phyloP scores from a whole-genome alignment of 1,139 yeast species.

The Kurtzmaniella quercitrusa region DNA sequence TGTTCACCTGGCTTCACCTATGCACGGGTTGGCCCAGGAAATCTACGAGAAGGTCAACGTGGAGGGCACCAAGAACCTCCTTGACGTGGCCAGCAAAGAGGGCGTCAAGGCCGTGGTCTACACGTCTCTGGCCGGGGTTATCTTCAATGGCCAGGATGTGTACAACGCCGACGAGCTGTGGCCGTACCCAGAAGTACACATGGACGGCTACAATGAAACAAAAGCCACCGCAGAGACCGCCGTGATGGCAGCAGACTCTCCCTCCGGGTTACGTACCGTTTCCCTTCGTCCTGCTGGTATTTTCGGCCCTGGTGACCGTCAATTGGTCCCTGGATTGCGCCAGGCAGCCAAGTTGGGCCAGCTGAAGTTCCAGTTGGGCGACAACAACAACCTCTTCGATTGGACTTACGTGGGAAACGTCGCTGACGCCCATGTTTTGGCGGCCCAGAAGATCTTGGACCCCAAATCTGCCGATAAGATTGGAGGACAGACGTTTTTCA shows the following conservation, averaged over 20 bases:
- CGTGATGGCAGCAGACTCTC: conserved; percentile 67
- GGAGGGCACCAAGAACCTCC: conserved; percentile 75
- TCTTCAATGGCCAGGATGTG: conserved; percentile 88
- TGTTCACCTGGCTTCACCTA: conserved; percentile 95
- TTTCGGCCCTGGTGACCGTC: conserved; percentile 98
- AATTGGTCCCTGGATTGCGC: conserved; percentile 88
- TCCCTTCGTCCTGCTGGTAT: conserved; percentile 97
- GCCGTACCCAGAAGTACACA: conserved; percentile 87
- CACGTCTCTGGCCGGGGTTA: conserved; percentile 97
- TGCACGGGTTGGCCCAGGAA: conserved; percentile 78
- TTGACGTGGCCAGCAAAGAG: conserved; percentile 56
- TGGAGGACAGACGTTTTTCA: conserved; percentile 83
- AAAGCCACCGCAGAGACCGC: conserved; percentile 87
- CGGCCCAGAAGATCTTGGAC: conserved; percentile 69
- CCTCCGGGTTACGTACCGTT: conserved; percentile 61
- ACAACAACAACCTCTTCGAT: conserved; percentile 88
- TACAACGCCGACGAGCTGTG: conserved; percentile 89
- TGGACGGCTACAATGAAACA: conserved; percentile 97
- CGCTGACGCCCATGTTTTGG: conserved; percentile 93
- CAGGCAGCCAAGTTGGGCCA: conserved; percentile 81
- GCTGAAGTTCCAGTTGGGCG: conserved; percentile 89
- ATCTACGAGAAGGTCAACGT: conserved; percentile 89
- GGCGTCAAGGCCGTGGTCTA: conserved; percentile 72
- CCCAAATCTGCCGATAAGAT: conserved; percentile 37
- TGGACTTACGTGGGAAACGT: conserved; percentile 99